phyloP scores from a whole-genome alignment of 75 land plant genomes.

The Pseudotsuga menziesii region DNA sequence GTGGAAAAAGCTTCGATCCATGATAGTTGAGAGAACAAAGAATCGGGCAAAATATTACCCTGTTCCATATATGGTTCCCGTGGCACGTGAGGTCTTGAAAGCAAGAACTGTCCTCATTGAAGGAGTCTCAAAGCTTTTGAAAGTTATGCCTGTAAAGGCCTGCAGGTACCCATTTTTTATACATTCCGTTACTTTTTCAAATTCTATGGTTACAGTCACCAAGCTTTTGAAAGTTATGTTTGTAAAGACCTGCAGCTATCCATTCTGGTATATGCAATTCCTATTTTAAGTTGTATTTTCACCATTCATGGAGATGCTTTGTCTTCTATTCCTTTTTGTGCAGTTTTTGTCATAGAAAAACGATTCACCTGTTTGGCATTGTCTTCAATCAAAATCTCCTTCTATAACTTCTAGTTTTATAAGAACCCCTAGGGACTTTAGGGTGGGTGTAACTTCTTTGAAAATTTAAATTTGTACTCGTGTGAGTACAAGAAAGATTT shows the following conservation, averaged over 20 bases:
- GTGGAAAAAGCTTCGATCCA: conserved; percentile 11
- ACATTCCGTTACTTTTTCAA: not conserved
- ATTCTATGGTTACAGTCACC: not conserved
- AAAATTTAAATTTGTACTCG: not conserved
- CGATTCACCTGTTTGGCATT: not conserved
- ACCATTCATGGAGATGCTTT: not conserved
- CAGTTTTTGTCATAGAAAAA: not conserved
- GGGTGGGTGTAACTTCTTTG: not conserved
- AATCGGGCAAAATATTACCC: conserved; percentile 11
- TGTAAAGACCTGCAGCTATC: not conserved
- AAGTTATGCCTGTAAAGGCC: conserved; percentile 61
- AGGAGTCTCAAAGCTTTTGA: conserved; percentile 68
- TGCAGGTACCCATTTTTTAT: conserved; percentile 60
- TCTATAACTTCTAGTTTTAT: not conserved
- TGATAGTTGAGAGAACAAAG: conserved; percentile 10
- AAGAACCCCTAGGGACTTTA: no score
- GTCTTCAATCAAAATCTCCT: not conserved
- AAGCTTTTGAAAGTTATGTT: not conserved
- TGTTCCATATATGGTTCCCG: conserved; percentile 63
- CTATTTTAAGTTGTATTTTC: not conserved
- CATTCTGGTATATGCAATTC: not conserved
- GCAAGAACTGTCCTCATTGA: conserved; percentile 60
- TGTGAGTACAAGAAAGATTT: not conserved
- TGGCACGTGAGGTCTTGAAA: conserved; percentile 62
- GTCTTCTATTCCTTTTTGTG: not conserved